Conservation (phyloP, 768 basidiomycete species). For the Pleurotus cornucopiae region DNA sequence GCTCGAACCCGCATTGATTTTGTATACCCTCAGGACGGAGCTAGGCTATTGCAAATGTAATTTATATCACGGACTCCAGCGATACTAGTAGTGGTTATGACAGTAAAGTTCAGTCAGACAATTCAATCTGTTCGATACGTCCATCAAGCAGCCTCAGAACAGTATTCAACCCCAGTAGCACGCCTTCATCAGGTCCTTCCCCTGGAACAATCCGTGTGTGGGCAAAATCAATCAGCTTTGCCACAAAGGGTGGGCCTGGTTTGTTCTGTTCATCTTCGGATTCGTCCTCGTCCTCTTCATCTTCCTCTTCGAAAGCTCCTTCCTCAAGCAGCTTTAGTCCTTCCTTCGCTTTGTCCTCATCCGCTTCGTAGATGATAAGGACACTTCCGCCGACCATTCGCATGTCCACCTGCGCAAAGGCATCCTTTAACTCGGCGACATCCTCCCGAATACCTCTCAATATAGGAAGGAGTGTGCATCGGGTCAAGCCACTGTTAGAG, state of each 20-base stretch:
- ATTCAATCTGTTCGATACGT: slow-evolving; percentile 41
- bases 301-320: slow-evolving; percentile 31
- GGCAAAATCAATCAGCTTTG: slow-evolving; percentile 93
- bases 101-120: slow-evolving; percentile 3
- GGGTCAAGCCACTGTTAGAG: slow-evolving; percentile 49
- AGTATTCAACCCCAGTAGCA: slow-evolving; percentile 71
- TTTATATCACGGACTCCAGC: background rate
- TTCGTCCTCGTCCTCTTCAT: slow-evolving; percentile 33
- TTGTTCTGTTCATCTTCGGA: slow-evolving; percentile 21
- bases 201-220: slow-evolving; percentile 71
- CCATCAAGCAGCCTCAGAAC: slow-evolving; percentile 56
- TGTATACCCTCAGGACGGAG: too few species aligned
- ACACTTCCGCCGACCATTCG: slow-evolving; percentile 83
- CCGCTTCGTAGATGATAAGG: slow-evolving; percentile 71
- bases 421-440: slow-evolving; percentile 44
- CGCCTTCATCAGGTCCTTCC: slow-evolving; percentile 74
- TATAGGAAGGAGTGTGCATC: slow-evolving; percentile 48
- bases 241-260: slow-evolving; percentile 48
- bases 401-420: slow-evolving; percentile 54
- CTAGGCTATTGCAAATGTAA: background rate
- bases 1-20: too few species aligned
- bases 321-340: slow-evolving; percentile 31
- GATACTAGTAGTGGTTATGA: background rate
- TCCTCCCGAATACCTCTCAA: slow-evolving; percentile 51
- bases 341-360: slow-evolving; percentile 37